Conservation (phyloP, 164 flowering plant species). For the Nelumbo lutea region DNA sequence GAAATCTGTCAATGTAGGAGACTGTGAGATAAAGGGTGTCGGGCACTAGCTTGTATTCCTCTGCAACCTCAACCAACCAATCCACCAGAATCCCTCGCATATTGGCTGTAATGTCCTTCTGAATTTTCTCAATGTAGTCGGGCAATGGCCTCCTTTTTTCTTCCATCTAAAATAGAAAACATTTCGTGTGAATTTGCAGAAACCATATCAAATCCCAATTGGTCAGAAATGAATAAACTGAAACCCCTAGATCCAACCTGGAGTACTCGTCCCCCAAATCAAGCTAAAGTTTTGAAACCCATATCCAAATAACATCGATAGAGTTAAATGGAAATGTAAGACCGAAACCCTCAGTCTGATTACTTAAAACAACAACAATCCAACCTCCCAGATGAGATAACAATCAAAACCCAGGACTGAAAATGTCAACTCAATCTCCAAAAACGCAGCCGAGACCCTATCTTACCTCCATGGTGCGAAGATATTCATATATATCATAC, state of each 20-base stretch:
- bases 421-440: slow-evolving; percentile 5
- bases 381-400: slow-evolving; percentile 1
- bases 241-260: not conserved
- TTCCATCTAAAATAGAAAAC: slow-evolving; percentile 29
- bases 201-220: not conserved
- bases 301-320: not conserved
- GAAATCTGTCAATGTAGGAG: slow-evolving; percentile 53
- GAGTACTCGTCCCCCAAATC: not conserved
- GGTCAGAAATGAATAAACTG: not conserved
- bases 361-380: not conserved
- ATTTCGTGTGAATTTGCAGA: not conserved
- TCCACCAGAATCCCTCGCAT: slow-evolving; percentile 69
- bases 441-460: not conserved
- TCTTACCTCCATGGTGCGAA: slow-evolving; percentile 54
- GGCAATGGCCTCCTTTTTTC: slow-evolving; percentile 47
- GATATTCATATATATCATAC: slow-evolving; percentile 37
- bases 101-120: slow-evolving; percentile 49
- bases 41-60: slow-evolving; percentile 57
- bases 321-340: not conserved
- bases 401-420: not conserved
- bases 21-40: slow-evolving; percentile 68
- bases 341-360: not conserved
- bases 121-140: slow-evolving; percentile 48
- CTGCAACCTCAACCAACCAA: slow-evolving; percentile 82
- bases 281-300: not conserved